Base-by-base conservation (phyloP, 345 rosid species). In the Isatis tinctoria region DNA sequence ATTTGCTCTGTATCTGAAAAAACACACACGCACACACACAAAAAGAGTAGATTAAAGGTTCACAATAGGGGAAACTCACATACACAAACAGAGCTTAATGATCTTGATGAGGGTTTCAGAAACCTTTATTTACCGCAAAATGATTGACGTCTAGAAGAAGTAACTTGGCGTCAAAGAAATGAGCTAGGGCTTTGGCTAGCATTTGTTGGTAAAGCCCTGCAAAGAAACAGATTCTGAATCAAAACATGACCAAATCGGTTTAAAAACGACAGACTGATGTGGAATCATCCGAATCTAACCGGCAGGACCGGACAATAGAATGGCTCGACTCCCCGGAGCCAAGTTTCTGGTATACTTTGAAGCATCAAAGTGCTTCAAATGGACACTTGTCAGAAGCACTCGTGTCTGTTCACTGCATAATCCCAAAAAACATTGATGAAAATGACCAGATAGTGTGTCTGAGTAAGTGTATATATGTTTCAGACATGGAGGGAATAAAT, bases 201-300 rank as follows among this genome's bases (percentile, higher is more conserved):
- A 90, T 90, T 87, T 95, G 99, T 75, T 87, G 99, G 78, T 95
- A 95, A 80, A 88, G 97, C 77, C 90, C 99, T 91, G 74, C 75
- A 61, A 59, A 20, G 49, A 39, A 5, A 32, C 58, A 71, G 0
- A 8, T n/a, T 26, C 26, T 10, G 3, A 52, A n/a, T 40, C 64
- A n/a, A 44, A 60, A 39, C 43, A 78, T 24, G 17, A 48, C 16
- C 3, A 9, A 44, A 59, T 30, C n/a, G 32, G 49, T 49, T 57
- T 27, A 22, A 47, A 3, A 33, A 36, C 13, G 9, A 33, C 24
- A 47, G 3, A 68, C 20, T 5, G 5, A 41, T 17, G 51, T 4
- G 40, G 12, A 35, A 49, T 17, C 10, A 67, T 26, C 22, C 2
- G 14, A 12, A 62, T 13, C 75, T 69, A 61, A 90, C 98, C 99